Evolutionary conservation across 257 asterid genomes (phyloP), one percentile per base, ranked within the genome.

Genomic region (Gentiana macrophylla): DNA sequence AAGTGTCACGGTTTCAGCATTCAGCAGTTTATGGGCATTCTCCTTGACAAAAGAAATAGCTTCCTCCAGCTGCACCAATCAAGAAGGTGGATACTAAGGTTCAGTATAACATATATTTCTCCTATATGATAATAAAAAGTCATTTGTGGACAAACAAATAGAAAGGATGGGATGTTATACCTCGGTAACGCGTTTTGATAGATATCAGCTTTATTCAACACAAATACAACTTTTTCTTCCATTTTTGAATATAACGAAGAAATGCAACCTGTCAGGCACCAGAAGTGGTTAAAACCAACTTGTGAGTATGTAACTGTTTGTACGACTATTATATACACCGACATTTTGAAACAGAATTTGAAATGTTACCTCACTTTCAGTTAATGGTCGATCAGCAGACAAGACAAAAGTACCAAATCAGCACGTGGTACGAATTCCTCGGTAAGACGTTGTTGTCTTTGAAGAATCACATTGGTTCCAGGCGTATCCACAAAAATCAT

Each of bases 351-450:
- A 41, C 46, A 2, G 8, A 41, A 41, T 2, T 56, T 57, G 61
- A 48, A 69, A 55, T 68, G 60, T 24, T 81, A 92, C 99, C 99
- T 92, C 99, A 62, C 99, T 92, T 79, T 92, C 99, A 61, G 94
- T 88, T 72, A 92, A 74, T 47, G 99, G 99, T 56, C 99, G 82
- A 67, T 92, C 99, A 12, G 99, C 93, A 56, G 99, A 92, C 79
- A 92, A 70, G 66, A 92, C 94, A 74, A 92, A 52, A 92, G 86
- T 65, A 88, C 74, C 72, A 92, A 77, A 81, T 92, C 97, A 50
- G 99, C 93, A 59, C 94, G 99, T 52, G 99, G 99, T 72, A 92
- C 91, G 76, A 92, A 92, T 69, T 88, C 99, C 78, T 92, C 99
- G 0, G 99, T 92, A 60, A 92, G 79, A 50, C 83, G 89, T 70